A percentile compares a stretch with the other conserved stretches of the same genome.
Evolutionary conservation across 176 grass and related monocot species (phyloP).

Genomic region (Oryza nivara): DNA sequence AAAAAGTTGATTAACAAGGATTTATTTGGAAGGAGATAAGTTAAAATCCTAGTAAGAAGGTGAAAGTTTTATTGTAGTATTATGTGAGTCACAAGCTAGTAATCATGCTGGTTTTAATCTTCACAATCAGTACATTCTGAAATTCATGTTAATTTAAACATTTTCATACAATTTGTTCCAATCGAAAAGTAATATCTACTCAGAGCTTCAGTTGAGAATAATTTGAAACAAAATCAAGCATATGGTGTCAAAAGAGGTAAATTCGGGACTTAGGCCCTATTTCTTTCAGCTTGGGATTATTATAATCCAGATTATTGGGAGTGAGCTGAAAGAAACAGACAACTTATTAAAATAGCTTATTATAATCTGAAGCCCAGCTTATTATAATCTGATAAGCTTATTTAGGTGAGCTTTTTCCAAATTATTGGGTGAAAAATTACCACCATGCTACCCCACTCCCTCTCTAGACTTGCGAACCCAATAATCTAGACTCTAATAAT

Average conservation of each 20-base stretch:
- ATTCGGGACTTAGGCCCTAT: too few relatives aligned
- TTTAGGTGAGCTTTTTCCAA: too few relatives aligned
- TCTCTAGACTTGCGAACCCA: too few relatives aligned
- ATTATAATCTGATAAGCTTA: too few relatives aligned
- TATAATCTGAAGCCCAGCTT: too few relatives aligned
- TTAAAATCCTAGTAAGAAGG: not conserved
- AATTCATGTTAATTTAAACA: not conserved
- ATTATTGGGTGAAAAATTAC: too few relatives aligned
- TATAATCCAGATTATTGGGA: too few relatives aligned
- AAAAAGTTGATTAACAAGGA: not conserved
- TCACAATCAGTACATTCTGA: not conserved
- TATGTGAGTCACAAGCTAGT: not conserved
- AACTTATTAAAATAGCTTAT: too few relatives aligned
- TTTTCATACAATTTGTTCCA: not conserved
- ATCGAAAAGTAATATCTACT: not conserved
- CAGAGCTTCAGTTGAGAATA: not conserved
- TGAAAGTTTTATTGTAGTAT: not conserved
- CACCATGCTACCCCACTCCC: too few relatives aligned
- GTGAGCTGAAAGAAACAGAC: too few relatives aligned
- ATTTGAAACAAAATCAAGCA: not conserved
- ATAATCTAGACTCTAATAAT: too few relatives aligned
- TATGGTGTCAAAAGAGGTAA: not conserved
- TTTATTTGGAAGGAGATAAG: not conserved
- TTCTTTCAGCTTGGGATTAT: too few relatives aligned
- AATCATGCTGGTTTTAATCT: not conserved